These are phyloP conservation scores for Phytophthora ramorum DNA, from an alignment of 352 stramenopile genomes.

Conservation along the genomic window DNA sequence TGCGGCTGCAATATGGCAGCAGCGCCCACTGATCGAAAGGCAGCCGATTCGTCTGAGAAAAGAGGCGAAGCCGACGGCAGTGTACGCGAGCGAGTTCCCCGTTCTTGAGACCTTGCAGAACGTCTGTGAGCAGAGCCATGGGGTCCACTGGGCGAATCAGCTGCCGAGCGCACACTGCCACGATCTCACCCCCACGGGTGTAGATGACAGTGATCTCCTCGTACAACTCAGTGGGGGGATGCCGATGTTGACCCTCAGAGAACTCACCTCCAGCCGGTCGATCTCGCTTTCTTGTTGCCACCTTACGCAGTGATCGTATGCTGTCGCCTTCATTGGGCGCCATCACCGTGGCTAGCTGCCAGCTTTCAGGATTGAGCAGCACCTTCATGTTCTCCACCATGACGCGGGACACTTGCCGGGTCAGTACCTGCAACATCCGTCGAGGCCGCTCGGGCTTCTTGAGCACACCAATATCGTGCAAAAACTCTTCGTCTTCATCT, in stretches of 20 bases:
- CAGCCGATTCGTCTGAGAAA: constrained; percentile 56
- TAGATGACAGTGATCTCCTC: constrained; percentile 65
- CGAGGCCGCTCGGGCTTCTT: constrained; percentile 49
- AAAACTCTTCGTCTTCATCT: constrained; percentile 43
- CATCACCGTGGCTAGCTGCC: constrained; percentile 59
- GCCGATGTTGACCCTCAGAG: constrained; percentile 1
- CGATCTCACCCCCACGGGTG: constrained; percentile 50
- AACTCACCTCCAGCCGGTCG: neutral
- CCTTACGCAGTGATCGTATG: constrained; percentile 17
- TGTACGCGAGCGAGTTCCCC: constrained; percentile 36
- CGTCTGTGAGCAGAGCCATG: constrained; percentile 39
- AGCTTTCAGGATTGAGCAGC: constrained; percentile 52
- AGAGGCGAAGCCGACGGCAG: constrained; percentile 62
- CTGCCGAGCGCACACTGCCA: constrained; percentile 58
- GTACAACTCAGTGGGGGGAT: constrained; percentile 40
- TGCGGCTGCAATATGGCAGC: constrained; percentile 37
- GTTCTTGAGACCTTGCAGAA: constrained; percentile 40
- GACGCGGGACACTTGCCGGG: constrained; percentile 48
- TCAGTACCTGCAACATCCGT: constrained; percentile 59
- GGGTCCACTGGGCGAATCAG: constrained; percentile 53
- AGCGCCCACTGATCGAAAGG: constrained; percentile 55
- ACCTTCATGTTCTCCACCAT: constrained; percentile 65
- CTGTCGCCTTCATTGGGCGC: constrained; percentile 6
- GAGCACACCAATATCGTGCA: constrained; percentile 51
- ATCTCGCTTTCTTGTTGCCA: constrained; percentile 19